These are phyloP conservation scores for Echinosophora koreensis DNA, from an alignment of 306 rosid genomes.

Conservation along the genomic window DNA sequence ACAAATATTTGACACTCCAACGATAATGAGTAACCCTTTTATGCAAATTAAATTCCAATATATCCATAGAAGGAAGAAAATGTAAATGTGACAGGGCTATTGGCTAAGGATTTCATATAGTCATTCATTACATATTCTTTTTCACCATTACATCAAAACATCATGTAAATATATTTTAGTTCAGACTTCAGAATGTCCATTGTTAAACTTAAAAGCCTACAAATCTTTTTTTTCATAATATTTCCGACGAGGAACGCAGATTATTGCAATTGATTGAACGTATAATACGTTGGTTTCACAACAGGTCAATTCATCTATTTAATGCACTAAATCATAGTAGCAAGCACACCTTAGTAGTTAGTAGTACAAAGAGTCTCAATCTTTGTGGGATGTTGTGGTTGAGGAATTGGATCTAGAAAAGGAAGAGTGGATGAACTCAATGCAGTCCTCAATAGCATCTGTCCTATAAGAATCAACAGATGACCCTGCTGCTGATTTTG, in stretches of 20 bases:
- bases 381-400: slow-evolving; percentile 42
- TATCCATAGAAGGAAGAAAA: not conserved
- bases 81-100: not conserved
- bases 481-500: slow-evolving; percentile 60
- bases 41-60: slow-evolving; percentile 29
- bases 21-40: not conserved
- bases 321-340: not conserved
- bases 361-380: not conserved
- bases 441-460: slow-evolving; percentile 89
- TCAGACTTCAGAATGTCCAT: not conserved
- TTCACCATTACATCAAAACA: slow-evolving; percentile 11
- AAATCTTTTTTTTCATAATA: slow-evolving; percentile 3
- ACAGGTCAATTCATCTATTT: not conserved
- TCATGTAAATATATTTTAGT: slow-evolving; percentile 1
- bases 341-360: slow-evolving; percentile 29
- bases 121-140: not conserved
- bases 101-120: slow-evolving; percentile 25
- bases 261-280: slow-evolving; percentile 15
- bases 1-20: slow-evolving; percentile 1
- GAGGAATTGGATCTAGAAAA: slow-evolving; percentile 70
- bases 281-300: not conserved
- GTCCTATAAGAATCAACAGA: slow-evolving; percentile 65
- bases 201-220: slow-evolving; percentile 10
- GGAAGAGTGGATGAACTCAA: slow-evolving; percentile 84
- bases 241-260: not conserved